These are phyloP conservation scores for Centaurea solstitialis DNA, from an alignment of 129 eudicot genomes.

Conservation along the genomic window DNA sequence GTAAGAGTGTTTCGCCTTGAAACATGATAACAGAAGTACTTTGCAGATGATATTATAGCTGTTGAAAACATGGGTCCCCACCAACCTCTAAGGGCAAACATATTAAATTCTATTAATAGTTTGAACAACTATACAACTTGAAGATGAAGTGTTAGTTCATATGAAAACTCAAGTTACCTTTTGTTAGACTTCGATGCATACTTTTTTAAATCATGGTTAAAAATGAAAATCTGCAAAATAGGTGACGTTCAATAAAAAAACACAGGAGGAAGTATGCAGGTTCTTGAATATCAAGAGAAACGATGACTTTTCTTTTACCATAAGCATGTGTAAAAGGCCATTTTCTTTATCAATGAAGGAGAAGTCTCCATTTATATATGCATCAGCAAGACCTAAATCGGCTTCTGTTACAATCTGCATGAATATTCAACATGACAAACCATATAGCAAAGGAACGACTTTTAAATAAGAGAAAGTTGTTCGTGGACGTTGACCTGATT, in stretches of 20 bases:
- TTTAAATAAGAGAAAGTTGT: too few relatives aligned
- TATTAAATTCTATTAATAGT: not conserved
- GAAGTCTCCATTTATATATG: constrained; percentile 85
- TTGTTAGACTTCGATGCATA: constrained; percentile 41
- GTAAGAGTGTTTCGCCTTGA: constrained; percentile 71
- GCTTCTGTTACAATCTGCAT: constrained; percentile 71
- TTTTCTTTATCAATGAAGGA: constrained; percentile 77
- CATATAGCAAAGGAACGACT: not conserved
- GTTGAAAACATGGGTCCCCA: constrained; percentile 88
- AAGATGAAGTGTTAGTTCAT: not conserved
- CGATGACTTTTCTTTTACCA: constrained; percentile 39
- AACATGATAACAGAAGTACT: constrained; percentile 69
- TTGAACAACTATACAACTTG: not conserved
- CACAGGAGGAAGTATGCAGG: not conserved
- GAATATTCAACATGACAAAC: not conserved
- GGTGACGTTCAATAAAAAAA: not conserved
- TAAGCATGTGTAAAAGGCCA: constrained; percentile 81
- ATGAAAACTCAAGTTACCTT: constrained; percentile 48
- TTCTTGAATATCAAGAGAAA: not conserved
- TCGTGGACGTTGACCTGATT: not conserved
- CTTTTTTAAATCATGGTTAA: constrained; percentile 56
- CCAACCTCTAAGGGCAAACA: constrained; percentile 67
- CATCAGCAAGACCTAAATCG: constrained; percentile 98
- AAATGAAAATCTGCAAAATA: constrained; percentile 54
- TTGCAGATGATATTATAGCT: constrained; percentile 84